Percentiles rank a stretch among this genome's conserved stretches.
These are phyloP conservation scores for Furcasterigmium sp. DNA, from an alignment of 2,329 filamentous ascomycete species.

Conservation along the genomic window DNA sequence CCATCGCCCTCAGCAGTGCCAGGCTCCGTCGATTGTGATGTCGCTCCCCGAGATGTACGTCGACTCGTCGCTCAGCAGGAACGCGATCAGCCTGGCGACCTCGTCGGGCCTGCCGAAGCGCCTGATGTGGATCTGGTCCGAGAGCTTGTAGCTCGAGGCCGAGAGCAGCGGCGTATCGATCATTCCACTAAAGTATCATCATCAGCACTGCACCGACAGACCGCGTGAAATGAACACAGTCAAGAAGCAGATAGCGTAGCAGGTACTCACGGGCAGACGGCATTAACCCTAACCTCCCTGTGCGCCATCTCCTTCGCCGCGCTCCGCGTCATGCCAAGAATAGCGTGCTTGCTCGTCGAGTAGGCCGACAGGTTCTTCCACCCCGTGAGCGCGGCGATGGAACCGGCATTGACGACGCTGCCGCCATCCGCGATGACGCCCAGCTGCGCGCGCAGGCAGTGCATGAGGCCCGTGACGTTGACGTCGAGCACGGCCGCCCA, in stretches of 20 bases:
- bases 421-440: constrained; percentile 34
- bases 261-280: constrained; percentile 37
- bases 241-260: no score
- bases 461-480: constrained; percentile 34
- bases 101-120: constrained; percentile 18
- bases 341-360: constrained; percentile 28
- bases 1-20: constrained; percentile 18
- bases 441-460: constrained; percentile 30
- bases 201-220: no score
- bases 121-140: constrained; percentile 12
- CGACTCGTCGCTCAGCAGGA: constrained; percentile 20
- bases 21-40: constrained; percentile 19
- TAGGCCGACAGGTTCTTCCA: constrained; percentile 24
- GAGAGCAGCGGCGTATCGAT: constrained; percentile 24
- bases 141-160: constrained; percentile 10
- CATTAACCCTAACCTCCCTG: constrained; percentile 34
- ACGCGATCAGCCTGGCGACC: constrained; percentile 19
- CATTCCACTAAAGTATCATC: constrained; percentile 22
- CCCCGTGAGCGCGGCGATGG: constrained; percentile 38
- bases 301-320: constrained; percentile 31
- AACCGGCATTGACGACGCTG: constrained; percentile 45
- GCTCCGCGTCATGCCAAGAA: constrained; percentile 25
- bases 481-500: constrained; percentile 31
- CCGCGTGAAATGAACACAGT: no score
- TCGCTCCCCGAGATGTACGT: constrained; percentile 19